A percentile compares a stretch with the other conserved stretches of the same genome.
phyloP scores from a whole-genome alignment of 1,284 basidiomycete genomes.

The Pterula multifida region DNA sequence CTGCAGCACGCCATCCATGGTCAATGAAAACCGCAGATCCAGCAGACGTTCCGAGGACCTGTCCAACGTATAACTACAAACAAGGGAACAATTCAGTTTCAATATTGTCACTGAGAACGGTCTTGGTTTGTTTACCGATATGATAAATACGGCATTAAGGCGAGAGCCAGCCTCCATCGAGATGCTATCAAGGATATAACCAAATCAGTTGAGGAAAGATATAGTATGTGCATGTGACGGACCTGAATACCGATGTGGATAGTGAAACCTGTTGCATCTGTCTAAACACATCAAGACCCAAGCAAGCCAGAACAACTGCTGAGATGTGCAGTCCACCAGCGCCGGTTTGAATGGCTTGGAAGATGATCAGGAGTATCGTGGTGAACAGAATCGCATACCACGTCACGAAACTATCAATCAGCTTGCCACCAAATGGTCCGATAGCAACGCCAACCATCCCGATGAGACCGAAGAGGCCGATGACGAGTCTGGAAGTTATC shows the following conservation, averaged over 20 bases:
- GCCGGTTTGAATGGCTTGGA: constrained; percentile 29
- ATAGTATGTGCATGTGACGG: constrained; percentile 7
- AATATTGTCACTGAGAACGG: constrained; percentile 9
- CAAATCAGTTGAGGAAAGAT: not conserved
- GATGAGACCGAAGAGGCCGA: constrained; percentile 43
- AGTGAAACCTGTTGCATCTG: constrained; percentile 31
- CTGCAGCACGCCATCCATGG: constrained; percentile 24
- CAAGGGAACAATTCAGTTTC: not conserved
- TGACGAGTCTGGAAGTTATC: constrained; percentile 22
- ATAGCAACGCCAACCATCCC: constrained; percentile 33
- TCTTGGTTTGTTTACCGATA: constrained; percentile 20
- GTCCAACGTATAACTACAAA: constrained; percentile 16
- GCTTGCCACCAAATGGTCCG: constrained; percentile 35
- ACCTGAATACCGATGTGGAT: constrained; percentile 26
- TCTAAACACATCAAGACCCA: constrained; percentile 29
- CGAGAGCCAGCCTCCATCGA: constrained; percentile 29
- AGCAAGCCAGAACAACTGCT: constrained; percentile 26
- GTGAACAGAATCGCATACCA: constrained; percentile 36
- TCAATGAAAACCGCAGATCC: constrained; percentile 24
- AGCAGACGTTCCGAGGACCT: constrained; percentile 25
- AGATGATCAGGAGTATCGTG: constrained; percentile 19
- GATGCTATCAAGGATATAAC: constrained; percentile 9
- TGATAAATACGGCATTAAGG: constrained; percentile 37
- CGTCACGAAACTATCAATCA: constrained; percentile 36
- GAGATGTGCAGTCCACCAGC: constrained; percentile 32